Conservation (phyloP, 192 early-diverging fungal species). For the Spizellomyces sp. region DNA sequence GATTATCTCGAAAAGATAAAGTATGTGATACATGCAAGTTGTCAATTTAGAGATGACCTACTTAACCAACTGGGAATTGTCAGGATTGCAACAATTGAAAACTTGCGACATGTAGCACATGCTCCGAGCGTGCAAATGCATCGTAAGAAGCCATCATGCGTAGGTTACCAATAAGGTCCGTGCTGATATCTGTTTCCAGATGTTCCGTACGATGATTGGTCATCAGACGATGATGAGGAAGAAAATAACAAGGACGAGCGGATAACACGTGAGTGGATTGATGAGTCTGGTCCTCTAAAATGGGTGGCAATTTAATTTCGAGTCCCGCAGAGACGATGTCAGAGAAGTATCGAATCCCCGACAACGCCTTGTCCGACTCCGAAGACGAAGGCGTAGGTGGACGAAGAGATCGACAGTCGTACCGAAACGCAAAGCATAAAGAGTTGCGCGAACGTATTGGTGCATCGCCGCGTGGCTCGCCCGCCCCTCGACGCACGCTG, state of each 20-base stretch:
- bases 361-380: conserved; percentile 78
- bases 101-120: conserved; percentile 83
- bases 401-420: conserved; percentile 41
- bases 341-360: conserved; percentile 74
- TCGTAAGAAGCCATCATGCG: conserved; percentile 23
- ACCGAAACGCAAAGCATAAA: conserved; percentile 25
- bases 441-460: conserved; percentile 18
- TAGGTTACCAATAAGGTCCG: conserved; percentile 2
- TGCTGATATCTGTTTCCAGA: conserved; percentile 43
- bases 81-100: conserved; percentile 73
- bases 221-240: conserved; percentile 76
- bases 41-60: background rate
- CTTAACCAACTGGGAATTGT: background rate
- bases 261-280: conserved; percentile 58
- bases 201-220: conserved; percentile 70
- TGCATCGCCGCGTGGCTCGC: background rate
- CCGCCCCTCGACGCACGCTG: background rate
- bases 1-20: conserved; percentile 81
- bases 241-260: conserved; percentile 58
- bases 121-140: conserved; percentile 97
- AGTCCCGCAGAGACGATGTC: conserved; percentile 52
- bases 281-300: background rate
- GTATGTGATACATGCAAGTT: conserved; percentile 38
- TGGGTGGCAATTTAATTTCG: background rate
- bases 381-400: conserved; percentile 62